Conservation (phyloP, 495 filamentous ascomycete genomes). For the Lasiosphaeria ovina region DNA sequence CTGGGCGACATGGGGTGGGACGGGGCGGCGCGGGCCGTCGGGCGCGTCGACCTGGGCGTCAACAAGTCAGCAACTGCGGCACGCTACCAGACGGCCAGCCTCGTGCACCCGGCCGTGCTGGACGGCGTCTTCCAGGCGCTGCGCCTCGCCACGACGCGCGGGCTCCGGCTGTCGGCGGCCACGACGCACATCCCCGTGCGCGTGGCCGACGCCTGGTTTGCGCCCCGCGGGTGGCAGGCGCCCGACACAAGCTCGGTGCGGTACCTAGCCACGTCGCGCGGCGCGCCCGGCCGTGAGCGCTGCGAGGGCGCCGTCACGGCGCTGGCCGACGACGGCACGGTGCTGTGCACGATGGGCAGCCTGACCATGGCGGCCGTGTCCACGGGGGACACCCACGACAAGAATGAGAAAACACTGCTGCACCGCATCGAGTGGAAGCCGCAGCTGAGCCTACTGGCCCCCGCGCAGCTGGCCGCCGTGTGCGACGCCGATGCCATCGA, state of each 20-base stretch:
- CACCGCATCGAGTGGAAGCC: conserved; percentile 35
- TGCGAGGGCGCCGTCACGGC: conserved; percentile 7
- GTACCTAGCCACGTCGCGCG: conserved; percentile 1
- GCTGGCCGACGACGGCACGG: conserved; percentile 28
- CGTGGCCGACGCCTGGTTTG: conserved; percentile 29
- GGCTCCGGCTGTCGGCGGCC: conserved; percentile 16
- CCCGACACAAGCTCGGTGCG: conserved; percentile 9
- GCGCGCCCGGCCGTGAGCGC: not conserved
- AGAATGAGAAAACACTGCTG: conserved; percentile 22
- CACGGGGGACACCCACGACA: not conserved
- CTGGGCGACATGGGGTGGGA: conserved; percentile 31
- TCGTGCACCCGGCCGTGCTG: conserved; percentile 41
- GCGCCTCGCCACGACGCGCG: conserved; percentile 18
- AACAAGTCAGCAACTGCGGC: not conserved
- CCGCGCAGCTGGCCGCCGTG: conserved; percentile 19
- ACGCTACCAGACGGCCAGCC: conserved; percentile 24
- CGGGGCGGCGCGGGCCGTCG: conserved; percentile 17
- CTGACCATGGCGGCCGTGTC: conserved; percentile 19
- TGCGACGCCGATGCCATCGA: conserved; percentile 7
- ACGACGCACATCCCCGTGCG: conserved; percentile 26
- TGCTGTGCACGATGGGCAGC: conserved; percentile 24
- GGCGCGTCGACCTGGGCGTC: conserved; percentile 19
- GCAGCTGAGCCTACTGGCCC: conserved; percentile 25
- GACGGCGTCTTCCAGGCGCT: conserved; percentile 39
- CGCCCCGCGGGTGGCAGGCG: conserved; percentile 28